Percentiles rank a stretch among this genome's conserved stretches.
Evolutionary conservation across 805 yeast genomes (phyloP).

Genomic region (Metschnikowia corniflorae): DNA sequence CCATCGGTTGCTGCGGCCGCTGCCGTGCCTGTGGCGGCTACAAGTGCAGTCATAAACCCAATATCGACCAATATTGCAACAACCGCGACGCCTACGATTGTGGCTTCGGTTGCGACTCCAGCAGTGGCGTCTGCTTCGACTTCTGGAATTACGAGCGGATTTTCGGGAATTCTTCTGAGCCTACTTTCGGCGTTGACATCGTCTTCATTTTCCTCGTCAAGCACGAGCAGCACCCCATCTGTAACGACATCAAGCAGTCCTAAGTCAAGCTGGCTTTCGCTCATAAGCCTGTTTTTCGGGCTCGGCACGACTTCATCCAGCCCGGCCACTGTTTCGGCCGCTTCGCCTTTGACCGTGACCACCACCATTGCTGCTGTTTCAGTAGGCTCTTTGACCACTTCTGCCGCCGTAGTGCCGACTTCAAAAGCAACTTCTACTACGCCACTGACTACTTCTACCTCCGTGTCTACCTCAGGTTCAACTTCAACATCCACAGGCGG

Average conservation of each 20-base stretch:
- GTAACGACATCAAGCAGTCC: slow-evolving; percentile 4
- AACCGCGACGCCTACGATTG: slow-evolving; percentile 7
- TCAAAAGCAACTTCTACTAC: background rate
- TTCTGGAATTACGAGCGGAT: slow-evolving; percentile 2
- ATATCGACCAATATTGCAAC: slow-evolving; percentile 7
- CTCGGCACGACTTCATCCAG: background rate
- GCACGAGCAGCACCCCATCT: background rate
- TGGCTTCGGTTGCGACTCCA: background rate
- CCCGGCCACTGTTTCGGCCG: background rate
- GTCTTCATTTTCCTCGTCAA: background rate
- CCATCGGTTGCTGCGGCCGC: background rate
- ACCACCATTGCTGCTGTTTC: background rate
- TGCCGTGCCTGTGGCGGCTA: no score
- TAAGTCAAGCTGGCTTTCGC: background rate
- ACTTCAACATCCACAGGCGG: slow-evolving; percentile 7
- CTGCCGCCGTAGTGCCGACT: background rate
- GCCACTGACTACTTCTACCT: background rate
- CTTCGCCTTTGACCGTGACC: no score
- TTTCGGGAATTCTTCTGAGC: slow-evolving; percentile 4
- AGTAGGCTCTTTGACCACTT: background rate
- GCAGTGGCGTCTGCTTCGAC: slow-evolving; percentile 1
- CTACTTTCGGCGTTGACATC: background rate
- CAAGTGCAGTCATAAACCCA: no score
- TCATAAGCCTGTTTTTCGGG: background rate
- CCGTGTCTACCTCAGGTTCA: slow-evolving; percentile 1